Evolutionary conservation across 331 rosid species (phyloP), one percentile per base, ranked within the genome.

Genomic region (Ulmus americana): DNA sequence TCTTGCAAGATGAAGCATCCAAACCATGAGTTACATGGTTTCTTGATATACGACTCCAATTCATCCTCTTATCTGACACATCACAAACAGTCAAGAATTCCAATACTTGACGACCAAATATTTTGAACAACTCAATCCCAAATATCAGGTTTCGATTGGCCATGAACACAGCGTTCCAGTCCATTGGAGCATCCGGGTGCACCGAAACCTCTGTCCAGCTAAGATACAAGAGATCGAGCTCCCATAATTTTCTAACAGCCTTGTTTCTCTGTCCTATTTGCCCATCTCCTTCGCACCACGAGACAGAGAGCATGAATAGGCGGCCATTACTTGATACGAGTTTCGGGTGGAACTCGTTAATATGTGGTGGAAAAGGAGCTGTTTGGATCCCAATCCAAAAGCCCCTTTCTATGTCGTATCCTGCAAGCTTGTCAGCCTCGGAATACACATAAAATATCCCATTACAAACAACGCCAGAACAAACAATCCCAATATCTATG

Each of bases 111-210:
- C 99, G 97, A 55, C 99, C 99, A 70, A 94, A 90, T 84, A 94
- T 94, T 81, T 94, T 94, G 80, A 94, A 94, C 99, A 94, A 87
- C 85, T 94, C 99, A 16, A 84, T 79, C 69, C 99, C 97, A 55
- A 90, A 90, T 74, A 94, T 85, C 69, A 82, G 76, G 82, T 81
- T 87, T 70, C 88, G 76, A 53, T 86, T 90, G 0, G 91, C 84
- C 63, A 87, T 83, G 66, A 94, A 94, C n/a, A 70, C 84, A 39
- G 97, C 96, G 74, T 85, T 94, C 97, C 99, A 94, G 79, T 94
- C 99, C 99, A 90, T 94, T 63, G 99, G 99, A 44, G 97, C 99
- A 82, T 94, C 97, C 5, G 99, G 97, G 77, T 94, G 99, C 65
- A 87, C 90, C 0, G 92, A 87, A 70, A 82, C 91, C 82, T 94